A percentile compares a stretch with the other conserved stretches of the same genome.
phyloP scores from a whole-genome alignment of 306 rosid genomes.

The Begonia masoniana region DNA sequence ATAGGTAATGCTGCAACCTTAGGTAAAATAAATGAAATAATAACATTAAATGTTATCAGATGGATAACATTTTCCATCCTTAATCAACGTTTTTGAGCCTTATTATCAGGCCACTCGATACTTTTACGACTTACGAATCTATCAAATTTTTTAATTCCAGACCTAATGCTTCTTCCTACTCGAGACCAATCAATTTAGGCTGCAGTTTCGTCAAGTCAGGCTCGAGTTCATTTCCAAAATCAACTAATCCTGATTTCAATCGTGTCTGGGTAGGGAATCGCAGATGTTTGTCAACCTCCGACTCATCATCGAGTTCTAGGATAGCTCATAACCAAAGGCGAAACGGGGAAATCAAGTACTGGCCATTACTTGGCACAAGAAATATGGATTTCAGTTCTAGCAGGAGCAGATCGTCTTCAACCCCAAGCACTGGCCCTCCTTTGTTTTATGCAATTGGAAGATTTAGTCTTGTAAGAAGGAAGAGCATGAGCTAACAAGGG shows the following conservation, averaged over 20 bases:
- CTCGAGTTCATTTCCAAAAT: not conserved
- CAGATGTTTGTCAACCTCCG: not conserved
- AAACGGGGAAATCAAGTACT: not conserved
- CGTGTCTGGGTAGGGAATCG: conserved; percentile 3
- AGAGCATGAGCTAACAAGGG: too few relatives aligned
- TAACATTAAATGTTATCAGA: too few relatives aligned
- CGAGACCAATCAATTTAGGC: not conserved
- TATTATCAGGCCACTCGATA: too few relatives aligned
- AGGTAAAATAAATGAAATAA: too few relatives aligned
- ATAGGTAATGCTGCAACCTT: too few relatives aligned
- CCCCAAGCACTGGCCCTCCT: not conserved
- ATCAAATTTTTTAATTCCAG: not conserved
- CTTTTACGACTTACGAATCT: too few relatives aligned
- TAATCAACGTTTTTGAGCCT: not conserved
- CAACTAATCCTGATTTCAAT: not conserved
- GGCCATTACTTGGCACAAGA: not conserved
- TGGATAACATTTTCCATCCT: not conserved
- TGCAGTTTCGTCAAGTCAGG: not conserved
- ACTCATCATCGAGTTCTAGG: not conserved
- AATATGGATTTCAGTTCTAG: not conserved
- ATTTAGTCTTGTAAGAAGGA: too few relatives aligned
- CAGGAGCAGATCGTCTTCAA: not conserved
- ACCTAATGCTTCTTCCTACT: not conserved
- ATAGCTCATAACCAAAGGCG: not conserved
- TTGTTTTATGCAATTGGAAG: not conserved